Evolutionary conservation across 495 filamentous ascomycete genomes (phyloP).

Genomic region (Darksidea phi): DNA sequence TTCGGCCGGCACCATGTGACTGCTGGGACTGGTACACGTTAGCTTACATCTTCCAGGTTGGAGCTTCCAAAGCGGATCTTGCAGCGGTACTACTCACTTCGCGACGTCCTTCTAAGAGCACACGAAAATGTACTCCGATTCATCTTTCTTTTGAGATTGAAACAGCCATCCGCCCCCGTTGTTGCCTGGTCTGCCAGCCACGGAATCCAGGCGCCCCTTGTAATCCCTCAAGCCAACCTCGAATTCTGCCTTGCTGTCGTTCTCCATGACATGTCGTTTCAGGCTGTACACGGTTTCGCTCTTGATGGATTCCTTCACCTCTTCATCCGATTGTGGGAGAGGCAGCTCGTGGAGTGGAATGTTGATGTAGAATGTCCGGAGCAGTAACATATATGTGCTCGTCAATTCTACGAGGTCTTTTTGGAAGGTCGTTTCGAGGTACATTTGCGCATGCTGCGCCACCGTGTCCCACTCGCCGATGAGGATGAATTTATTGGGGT

Average conservation of each 20-base stretch:
- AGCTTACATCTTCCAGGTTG: too few relatives aligned
- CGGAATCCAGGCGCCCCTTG: conserved; percentile 36
- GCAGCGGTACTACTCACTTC: too few relatives aligned
- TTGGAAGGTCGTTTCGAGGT: conserved; percentile 42
- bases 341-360: conserved; percentile 3
- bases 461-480: conserved; percentile 31
- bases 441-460: conserved; percentile 16
- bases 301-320: neutral
- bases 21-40: too few relatives aligned
- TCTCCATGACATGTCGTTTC: conserved; percentile 47
- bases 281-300: conserved; percentile 49
- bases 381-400: conserved; percentile 44
- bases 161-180: conserved; percentile 52
- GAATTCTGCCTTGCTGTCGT: conserved; percentile 47
- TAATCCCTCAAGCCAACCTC: conserved; percentile 19
- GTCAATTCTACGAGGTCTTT: conserved; percentile 46
- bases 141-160: too few relatives aligned
- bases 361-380: conserved; percentile 45
- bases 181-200: conserved; percentile 41
- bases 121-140: too few relatives aligned
- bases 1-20: too few relatives aligned
- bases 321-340: conserved; percentile 29
- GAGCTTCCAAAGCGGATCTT: too few relatives aligned
- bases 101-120: too few relatives aligned
- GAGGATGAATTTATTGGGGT: conserved; percentile 24